A percentile compares a stretch with the other conserved stretches of the same genome.
Conservation (phyloP, 2,329 filamentous ascomycete genomes). For the Aotearoamyces nothofagi region DNA sequence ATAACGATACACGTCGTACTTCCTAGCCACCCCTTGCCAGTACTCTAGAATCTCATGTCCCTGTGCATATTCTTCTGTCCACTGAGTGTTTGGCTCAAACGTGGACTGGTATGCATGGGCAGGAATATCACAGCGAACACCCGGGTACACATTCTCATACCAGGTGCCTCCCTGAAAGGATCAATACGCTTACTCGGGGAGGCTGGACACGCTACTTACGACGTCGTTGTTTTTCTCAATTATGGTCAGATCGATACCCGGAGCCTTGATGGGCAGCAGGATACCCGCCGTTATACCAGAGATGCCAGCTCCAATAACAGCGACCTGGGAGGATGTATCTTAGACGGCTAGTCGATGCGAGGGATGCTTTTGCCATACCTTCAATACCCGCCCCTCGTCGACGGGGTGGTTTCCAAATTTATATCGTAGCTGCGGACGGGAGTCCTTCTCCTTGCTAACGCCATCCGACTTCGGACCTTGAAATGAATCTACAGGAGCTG, state of each 20-base stretch:
- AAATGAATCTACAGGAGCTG: too few relatives aligned
- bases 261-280: slow-evolving; percentile 45
- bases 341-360: too few relatives aligned
- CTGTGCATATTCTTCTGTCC: slow-evolving; percentile 52
- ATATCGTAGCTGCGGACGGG: too few relatives aligned
- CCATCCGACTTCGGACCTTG: too few relatives aligned
- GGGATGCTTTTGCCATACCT: too few relatives aligned
- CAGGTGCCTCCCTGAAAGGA: slow-evolving; percentile 36
- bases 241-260: slow-evolving; percentile 30
- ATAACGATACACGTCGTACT: slow-evolving; percentile 48
- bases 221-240: slow-evolving; percentile 31
- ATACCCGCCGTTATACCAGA: slow-evolving; percentile 48
- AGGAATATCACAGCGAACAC: slow-evolving; percentile 46
- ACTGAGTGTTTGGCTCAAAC: slow-evolving; percentile 52
- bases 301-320: slow-evolving; percentile 49
- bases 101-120: slow-evolving; percentile 56
- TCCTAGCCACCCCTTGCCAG: slow-evolving; percentile 44
- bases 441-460: too few relatives aligned
- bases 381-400: too few relatives aligned
- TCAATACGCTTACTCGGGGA: slow-evolving; percentile 3
- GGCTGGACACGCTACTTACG: too few relatives aligned
- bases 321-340: slow-evolving; percentile 26
- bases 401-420: too few relatives aligned
- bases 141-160: slow-evolving; percentile 30
- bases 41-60: slow-evolving; percentile 54